Evolutionary conservation across 2,329 filamentous ascomycete species (phyloP), one percentile per base, ranked within the genome.

Genomic region (Fusarium chlamydosporum): DNA sequence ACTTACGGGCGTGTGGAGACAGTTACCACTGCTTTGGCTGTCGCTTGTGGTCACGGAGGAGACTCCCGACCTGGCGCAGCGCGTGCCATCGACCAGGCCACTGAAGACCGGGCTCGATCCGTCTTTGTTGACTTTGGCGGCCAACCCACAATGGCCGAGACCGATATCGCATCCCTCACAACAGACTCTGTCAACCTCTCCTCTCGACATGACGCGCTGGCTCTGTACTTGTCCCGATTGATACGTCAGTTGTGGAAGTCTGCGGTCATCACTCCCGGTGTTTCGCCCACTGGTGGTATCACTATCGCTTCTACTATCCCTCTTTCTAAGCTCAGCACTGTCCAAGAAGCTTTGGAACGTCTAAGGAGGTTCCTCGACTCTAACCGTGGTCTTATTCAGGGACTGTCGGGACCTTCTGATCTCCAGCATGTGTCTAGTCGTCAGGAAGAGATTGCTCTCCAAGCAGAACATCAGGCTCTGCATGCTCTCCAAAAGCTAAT

Each of bases 91-190:
- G 96, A 98, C 74, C 92, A 94, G 13, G 88, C 93, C 35, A 93
- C 97, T 2, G 85, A 97, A 46, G 94, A 97, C 71, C 88, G 91
- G 64, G 96, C 95, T 6, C 89, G 93, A 61, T 91, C 92, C 67
- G 91, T 92, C 2, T 98, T 97, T 78, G 94, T 98, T 59, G 94
- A 97, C 71, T 94, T 92, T 77, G 96, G 96, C 51, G 96, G 96
- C 31, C 92, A 94, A 74, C 92, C 96, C 1, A 91, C 90, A 7
- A 84, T 97, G 67, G 91, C 93, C 20, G 93, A 97, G 76, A 87
- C 86, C 10, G 88, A 90, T 64, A 94, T 94, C 65, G 88, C 89
- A 34, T 84, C 89, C 6, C 85, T 91, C 7, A 89, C 90, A 0
- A 88, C 94, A 12, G 95, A 98, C 59, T 91, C 91, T 31, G 94